Evolutionary conservation across 306 rosid species (phyloP).

Genomic region (Cucurbita pepo): DNA sequence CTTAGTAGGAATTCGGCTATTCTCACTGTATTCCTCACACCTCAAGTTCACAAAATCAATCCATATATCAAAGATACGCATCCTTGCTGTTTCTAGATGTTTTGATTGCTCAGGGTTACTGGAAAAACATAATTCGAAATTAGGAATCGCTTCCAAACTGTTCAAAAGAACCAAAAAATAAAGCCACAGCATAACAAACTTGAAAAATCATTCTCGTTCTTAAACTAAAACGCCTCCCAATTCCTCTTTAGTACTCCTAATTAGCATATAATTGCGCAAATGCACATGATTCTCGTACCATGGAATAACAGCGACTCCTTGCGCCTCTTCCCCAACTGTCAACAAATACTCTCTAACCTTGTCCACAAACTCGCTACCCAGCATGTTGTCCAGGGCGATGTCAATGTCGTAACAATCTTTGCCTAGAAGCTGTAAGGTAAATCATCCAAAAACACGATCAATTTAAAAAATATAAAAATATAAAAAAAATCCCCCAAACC

Average conservation of each 20-base stretch:
- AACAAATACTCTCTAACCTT: slow-evolving; percentile 62
- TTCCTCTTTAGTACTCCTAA: background rate
- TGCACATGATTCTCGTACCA: slow-evolving; percentile 20
- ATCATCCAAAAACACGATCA: background rate
- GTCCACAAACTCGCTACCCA: slow-evolving; percentile 74
- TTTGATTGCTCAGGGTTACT: slow-evolving; percentile 97
- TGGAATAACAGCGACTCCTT: slow-evolving; percentile 73
- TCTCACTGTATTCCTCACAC: slow-evolving; percentile 73
- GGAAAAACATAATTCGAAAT: slow-evolving; percentile 10
- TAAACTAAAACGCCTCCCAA: background rate
- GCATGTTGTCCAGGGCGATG: slow-evolving; percentile 76
- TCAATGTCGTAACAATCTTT: slow-evolving; percentile 84
- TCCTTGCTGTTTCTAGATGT: slow-evolving; percentile 95
- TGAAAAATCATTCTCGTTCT: background rate
- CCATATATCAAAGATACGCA: slow-evolving; percentile 73
- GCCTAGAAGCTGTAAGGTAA: slow-evolving; percentile 50
- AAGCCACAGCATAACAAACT: background rate
- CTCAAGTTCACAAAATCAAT: slow-evolving; percentile 87
- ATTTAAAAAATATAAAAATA: too few species aligned
- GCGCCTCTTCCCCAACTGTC: slow-evolving; percentile 62
- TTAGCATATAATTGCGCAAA: background rate
- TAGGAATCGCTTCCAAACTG: background rate
- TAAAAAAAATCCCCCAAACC: background rate
- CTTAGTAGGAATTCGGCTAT: slow-evolving; percentile 85
- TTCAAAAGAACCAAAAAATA: background rate